phyloP scores from a whole-genome alignment of 2,329 filamentous ascomycete genomes.

The Tolypocladium capitatum region DNA sequence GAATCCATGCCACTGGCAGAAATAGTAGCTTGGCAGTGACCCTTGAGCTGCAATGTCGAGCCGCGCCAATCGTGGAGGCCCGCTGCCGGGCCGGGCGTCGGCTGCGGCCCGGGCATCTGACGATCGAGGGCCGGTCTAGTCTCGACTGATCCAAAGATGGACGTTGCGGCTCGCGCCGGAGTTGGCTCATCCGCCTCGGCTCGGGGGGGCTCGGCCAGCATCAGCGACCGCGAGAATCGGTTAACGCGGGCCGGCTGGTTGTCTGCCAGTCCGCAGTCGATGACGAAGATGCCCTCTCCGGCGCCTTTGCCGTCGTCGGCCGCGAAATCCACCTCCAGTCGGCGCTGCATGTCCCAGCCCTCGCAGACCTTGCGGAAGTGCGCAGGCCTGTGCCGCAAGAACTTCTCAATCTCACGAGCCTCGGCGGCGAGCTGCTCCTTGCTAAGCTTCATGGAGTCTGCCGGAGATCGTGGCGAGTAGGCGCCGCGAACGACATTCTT shows the following conservation, averaged over 20 bases:
- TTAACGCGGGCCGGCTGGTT: slow-evolving; percentile 29
- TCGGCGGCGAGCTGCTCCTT: slow-evolving; percentile 61
- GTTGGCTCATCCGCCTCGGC: slow-evolving; percentile 1
- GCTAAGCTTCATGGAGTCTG: slow-evolving; percentile 56
- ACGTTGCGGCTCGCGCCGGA: slow-evolving; percentile 7
- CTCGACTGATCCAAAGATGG: slow-evolving; percentile 16
- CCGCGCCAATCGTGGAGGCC: slow-evolving; percentile 18
- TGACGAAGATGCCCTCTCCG: slow-evolving; percentile 64
- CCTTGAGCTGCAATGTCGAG: slow-evolving; percentile 34
- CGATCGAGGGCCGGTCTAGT: neutral
- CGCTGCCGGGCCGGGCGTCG: slow-evolving; percentile 6
- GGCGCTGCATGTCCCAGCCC: slow-evolving; percentile 86
- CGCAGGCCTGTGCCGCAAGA: slow-evolving; percentile 56
- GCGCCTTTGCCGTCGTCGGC: slow-evolving; percentile 62
- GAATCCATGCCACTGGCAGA: slow-evolving; percentile 59
- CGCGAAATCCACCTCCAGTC: slow-evolving; percentile 78
- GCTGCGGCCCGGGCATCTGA: slow-evolving; percentile 7
- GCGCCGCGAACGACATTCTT: slow-evolving; percentile 54
- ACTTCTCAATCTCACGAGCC: slow-evolving; percentile 69
- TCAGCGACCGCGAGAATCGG: slow-evolving; percentile 27
- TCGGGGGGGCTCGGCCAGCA: slow-evolving; percentile 6
- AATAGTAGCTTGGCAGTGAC: slow-evolving; percentile 46
- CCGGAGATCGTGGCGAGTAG: slow-evolving; percentile 71
- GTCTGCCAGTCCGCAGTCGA: slow-evolving; percentile 59
- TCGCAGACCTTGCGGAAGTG: slow-evolving; percentile 68